Base-by-base conservation (phyloP, 2,329 filamentous ascomycete species). In the Venturia effusa region DNA sequence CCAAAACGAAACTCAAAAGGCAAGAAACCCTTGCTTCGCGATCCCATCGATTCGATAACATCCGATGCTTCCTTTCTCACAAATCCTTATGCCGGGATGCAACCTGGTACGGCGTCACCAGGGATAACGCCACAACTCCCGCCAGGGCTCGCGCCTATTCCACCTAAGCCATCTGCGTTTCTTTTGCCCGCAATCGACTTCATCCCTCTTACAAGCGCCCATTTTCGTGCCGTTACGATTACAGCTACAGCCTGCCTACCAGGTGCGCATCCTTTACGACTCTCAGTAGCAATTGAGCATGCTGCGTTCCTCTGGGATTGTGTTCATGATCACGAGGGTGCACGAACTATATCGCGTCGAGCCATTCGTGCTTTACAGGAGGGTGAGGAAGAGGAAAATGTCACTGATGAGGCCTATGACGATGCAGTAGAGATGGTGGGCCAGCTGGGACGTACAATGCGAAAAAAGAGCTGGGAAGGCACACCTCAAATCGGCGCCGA, bases 291-390 rank as follows among this genome's bases (percentile, higher is more conserved):
- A 70, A 88, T 96, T 0, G 94, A 99, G 74, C 95, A 95, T 73
- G 86, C 89, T 17, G 92, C 92, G 0, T 99, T 97, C 73, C 79
- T 97, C 0, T 97, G 93, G 79, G 94, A 97, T 72, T 97, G 93
- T 71, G 81, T 90, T 2, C 90, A 94, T 72, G 92, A 97, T 69
- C 80, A 84, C 59, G 87, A 92, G 27, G 85, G 81, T 41, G 92
- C 90, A 61, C 83, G 92, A 39, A 83, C 84, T 63, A 75, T 97
- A 17, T 93, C 94, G 13, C 88, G 90, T 70, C 83, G 87, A 43
- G 90, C 92, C 3, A 94, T 97, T 66, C 83, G 89, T 51, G 91
- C 96, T 69, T 93, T 97, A 0, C 97, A 97, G 72, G 88, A 92
- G 64, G 91, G 92, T 1, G 86, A 88, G 62, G 92, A 97, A 74